Conservation (phyloP, 805 yeast species). For the Ogataea methanolica region DNA sequence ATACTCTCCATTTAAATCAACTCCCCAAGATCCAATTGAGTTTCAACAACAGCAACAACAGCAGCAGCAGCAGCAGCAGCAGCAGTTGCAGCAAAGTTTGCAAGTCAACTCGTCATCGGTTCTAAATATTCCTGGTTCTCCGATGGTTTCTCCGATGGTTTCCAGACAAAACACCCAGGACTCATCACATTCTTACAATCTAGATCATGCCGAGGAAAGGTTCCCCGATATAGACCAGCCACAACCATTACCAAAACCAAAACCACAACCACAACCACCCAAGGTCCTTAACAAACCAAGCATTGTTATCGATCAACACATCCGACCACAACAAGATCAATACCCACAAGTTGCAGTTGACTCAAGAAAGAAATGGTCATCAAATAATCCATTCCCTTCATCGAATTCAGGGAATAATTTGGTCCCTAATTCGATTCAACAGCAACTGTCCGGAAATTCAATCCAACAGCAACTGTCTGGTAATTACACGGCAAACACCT, state of each 20-base stretch:
- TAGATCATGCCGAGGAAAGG: conserved; percentile 45
- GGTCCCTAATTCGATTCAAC: neutral
- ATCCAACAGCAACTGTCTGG: neutral
- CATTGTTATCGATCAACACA: conserved; percentile 8
- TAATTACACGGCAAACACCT: neutral
- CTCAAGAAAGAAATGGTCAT: conserved; percentile 14
- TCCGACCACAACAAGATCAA: neutral
- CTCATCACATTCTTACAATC: conserved; percentile 3
- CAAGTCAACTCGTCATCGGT: conserved; percentile 8
- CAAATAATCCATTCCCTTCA: conserved; percentile 26
- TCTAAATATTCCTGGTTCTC: conserved; percentile 19
- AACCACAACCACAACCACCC: conserved; percentile 4
- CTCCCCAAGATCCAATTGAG: conserved; percentile 41
- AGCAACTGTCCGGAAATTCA: neutral
- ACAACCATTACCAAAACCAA: conserved; percentile 6
- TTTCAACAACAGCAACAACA: conserved; percentile 26
- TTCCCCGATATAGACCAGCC: conserved; percentile 31
- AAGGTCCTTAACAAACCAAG: conserved; percentile 3
- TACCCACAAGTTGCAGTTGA: neutral
- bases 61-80: conserved; percentile 31
- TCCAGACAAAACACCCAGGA: conserved; percentile 4
- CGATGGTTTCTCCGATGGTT: conserved; percentile 10
- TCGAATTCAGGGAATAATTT: neutral
- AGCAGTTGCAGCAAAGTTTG: conserved; percentile 37
- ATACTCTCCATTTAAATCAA: conserved; percentile 30